These are phyloP conservation scores for Pluteus cervinus DNA, from an alignment of 768 basidiomycete genomes.

Conservation along the genomic window DNA sequence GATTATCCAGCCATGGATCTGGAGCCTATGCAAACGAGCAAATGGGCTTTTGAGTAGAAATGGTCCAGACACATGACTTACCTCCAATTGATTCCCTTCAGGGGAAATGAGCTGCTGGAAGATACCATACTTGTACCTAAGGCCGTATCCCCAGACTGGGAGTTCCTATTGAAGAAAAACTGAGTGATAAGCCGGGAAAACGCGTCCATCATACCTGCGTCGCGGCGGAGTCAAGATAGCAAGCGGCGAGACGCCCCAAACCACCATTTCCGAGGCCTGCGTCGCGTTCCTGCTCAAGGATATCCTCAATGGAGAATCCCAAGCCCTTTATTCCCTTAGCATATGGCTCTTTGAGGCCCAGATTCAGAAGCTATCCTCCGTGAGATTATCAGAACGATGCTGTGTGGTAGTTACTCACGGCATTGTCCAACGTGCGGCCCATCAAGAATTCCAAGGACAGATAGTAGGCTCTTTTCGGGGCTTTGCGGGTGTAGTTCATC, in stretches of 20 bases:
- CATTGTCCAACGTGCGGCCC: constrained; percentile 73
- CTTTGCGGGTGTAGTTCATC: constrained; percentile 69
- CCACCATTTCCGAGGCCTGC: constrained; percentile 95
- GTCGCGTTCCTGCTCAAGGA: constrained; percentile 86
- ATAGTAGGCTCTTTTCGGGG: constrained; percentile 90
- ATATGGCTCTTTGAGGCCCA: constrained; percentile 78
- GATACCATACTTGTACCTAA: constrained; percentile 92
- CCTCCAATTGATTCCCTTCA: constrained; percentile 77
- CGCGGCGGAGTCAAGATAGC: constrained; percentile 92
- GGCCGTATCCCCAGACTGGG: constrained; percentile 93
- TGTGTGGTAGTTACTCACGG: constrained; percentile 33
- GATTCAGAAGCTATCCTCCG: constrained; percentile 63
- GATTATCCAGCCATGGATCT: constrained; percentile 86
- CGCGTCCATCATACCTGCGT: constrained; percentile 67
- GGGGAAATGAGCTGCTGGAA: constrained; percentile 91
- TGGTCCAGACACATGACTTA: constrained; percentile 10
- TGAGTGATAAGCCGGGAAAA: constrained; percentile 16
- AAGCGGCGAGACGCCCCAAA: constrained; percentile 92
- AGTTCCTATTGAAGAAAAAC: constrained; percentile 46
- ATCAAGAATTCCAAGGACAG: constrained; percentile 92
- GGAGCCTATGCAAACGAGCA: constrained; percentile 47
- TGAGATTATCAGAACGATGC: constrained; percentile 28
- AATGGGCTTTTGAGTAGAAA: neutral
- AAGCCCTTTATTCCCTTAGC: constrained; percentile 61
- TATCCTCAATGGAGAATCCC: constrained; percentile 86